phyloP scores from a whole-genome alignment of 2,329 filamentous ascomycete species.

The Colletotrichum caudatum region DNA sequence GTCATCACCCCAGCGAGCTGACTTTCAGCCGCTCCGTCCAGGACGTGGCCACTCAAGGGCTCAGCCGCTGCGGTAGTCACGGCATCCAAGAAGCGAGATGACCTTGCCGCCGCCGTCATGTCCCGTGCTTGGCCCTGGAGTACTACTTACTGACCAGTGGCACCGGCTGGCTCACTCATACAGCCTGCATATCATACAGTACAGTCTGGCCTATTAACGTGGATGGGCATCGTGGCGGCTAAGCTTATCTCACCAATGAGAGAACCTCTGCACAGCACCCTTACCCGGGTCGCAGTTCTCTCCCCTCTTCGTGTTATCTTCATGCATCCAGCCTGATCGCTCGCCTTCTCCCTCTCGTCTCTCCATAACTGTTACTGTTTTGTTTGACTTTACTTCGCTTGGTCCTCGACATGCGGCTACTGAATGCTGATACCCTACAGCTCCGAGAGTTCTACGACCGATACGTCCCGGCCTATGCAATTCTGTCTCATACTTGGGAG shows the following conservation, averaged over 20 bases:
- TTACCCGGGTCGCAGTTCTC: no score
- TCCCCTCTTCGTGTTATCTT: neutral
- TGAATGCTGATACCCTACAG: constrained; percentile 42
- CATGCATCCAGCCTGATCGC: neutral
- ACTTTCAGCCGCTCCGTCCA: neutral
- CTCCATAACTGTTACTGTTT: neutral
- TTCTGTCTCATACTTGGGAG: constrained; percentile 50
- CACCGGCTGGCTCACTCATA: constrained; percentile 2
- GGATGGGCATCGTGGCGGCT: neutral
- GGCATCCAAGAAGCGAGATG: constrained; percentile 39
- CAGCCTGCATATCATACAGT: neutral
- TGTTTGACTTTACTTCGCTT: neutral
- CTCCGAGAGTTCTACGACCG: constrained; percentile 42
- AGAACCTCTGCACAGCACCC: neutral
- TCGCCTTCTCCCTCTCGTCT: no score
- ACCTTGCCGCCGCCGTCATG: constrained; percentile 39
- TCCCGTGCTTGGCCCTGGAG: constrained; percentile 39
- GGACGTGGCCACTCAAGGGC: constrained; percentile 29
- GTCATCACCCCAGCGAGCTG: constrained; percentile 18
- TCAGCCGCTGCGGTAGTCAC: constrained; percentile 25
- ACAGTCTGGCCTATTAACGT: neutral
- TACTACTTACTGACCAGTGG: constrained; percentile 29
- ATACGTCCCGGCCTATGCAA: constrained; percentile 48
- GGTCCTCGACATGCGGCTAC: constrained; percentile 45
- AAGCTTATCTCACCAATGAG: neutral